Evolutionary conservation across 2,329 filamentous ascomycete genomes (phyloP).

Genomic region (Aspergillus neotritici): DNA sequence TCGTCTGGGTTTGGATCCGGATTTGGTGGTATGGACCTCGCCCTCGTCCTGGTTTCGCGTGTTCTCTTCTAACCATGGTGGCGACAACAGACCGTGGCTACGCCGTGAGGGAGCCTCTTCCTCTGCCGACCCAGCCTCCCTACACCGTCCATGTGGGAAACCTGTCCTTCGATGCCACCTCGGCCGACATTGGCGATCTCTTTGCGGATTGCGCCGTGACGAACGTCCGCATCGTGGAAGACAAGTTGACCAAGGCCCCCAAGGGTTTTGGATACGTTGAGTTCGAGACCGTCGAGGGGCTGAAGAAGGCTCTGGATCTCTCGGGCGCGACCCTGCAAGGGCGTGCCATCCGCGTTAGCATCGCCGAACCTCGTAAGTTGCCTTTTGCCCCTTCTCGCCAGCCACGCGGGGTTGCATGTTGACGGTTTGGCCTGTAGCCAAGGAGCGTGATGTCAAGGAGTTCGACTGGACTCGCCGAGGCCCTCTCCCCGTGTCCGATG

Average conservation of each 20-base stretch:
- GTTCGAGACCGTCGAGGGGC: constrained; percentile 77
- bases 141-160: constrained; percentile 96
- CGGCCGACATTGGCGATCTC: constrained; percentile 76
- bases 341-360: constrained; percentile 84
- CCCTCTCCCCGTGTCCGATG: constrained; percentile 72
- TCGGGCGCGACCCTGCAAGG: constrained; percentile 81
- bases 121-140: constrained; percentile 85
- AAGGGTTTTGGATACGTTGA: constrained; percentile 99
- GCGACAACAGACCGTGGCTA: constrained; percentile 34
- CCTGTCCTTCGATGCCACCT: constrained; percentile 87
- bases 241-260: constrained; percentile 85
- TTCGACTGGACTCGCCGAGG: constrained; percentile 94
- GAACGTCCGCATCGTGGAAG: constrained; percentile 93
- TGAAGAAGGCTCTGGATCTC: constrained; percentile 82
- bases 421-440: constrained; percentile 55
- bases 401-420: constrained; percentile 17
- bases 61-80: constrained; percentile 12
- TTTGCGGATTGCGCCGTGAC: constrained; percentile 79
- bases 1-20: constrained; percentile 33
- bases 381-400: not conserved
- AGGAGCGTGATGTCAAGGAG: constrained; percentile 76
- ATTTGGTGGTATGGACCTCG: constrained; percentile 28
- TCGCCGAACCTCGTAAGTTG: constrained; percentile 85
- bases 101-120: constrained; percentile 60
- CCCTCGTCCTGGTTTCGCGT: constrained; percentile 4